Percentiles rank a stretch among this genome's conserved stretches.
Evolutionary conservation across 345 rosid species (phyloP).

Genomic region (Salix purpurea): DNA sequence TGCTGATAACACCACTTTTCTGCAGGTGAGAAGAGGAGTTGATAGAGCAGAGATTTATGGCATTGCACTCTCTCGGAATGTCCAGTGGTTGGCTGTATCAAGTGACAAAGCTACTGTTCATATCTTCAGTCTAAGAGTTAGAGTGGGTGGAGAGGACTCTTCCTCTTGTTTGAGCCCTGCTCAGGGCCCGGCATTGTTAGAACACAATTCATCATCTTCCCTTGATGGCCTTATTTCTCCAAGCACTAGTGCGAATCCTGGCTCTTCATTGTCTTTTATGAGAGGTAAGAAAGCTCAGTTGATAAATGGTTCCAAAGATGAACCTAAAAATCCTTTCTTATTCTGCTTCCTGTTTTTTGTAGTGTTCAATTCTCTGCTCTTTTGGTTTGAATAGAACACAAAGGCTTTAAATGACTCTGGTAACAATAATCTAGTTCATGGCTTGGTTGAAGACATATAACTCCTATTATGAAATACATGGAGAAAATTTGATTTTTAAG

Average conservation of each 20-base stretch:
- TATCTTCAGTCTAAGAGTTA: slow-evolving; percentile 76
- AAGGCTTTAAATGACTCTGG: too few relatives aligned
- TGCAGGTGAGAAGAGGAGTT: slow-evolving; percentile 84
- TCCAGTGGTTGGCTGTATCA: slow-evolving; percentile 86
- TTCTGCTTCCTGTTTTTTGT: background rate
- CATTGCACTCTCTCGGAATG: slow-evolving; percentile 66
- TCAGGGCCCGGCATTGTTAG: slow-evolving; percentile 35
- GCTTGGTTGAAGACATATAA: background rate
- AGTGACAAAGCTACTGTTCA: slow-evolving; percentile 91
- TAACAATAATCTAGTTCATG: too few relatives aligned
- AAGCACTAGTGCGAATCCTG: slow-evolving; percentile 63
- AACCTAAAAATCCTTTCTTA: background rate
- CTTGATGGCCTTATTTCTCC: slow-evolving; percentile 64
- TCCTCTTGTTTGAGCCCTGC: slow-evolving; percentile 26
- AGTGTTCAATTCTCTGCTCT: background rate
- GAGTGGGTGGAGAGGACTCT: slow-evolving; percentile 68
- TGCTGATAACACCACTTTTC: slow-evolving; percentile 13
- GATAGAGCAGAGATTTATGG: slow-evolving; percentile 87
- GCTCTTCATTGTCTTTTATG: slow-evolving; percentile 82
- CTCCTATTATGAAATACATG: background rate
- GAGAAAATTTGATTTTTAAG: background rate
- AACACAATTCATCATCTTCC: slow-evolving; percentile 58
- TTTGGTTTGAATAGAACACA: background rate
- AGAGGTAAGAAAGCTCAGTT: slow-evolving; percentile 47
- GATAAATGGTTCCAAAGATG: background rate